Evolutionary conservation across 305 asterid genomes (phyloP).

Genomic region (Rubia peregrina): DNA sequence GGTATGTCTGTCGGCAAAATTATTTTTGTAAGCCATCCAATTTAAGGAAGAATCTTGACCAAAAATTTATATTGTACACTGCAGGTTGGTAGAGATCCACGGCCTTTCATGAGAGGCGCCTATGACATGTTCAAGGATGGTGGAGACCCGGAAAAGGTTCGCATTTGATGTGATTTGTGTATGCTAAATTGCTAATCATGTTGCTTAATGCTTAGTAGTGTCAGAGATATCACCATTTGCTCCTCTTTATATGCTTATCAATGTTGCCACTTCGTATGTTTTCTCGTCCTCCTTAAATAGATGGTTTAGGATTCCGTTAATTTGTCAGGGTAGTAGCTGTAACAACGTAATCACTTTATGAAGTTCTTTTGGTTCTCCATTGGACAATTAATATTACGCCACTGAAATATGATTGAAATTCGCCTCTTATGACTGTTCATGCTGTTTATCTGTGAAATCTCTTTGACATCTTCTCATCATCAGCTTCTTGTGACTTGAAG

Average conservation of each 20-base stretch:
- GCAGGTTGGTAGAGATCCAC: slow-evolving; percentile 74
- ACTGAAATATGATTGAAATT: background rate
- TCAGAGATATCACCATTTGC: background rate
- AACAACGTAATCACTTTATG: background rate
- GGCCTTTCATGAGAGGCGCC: slow-evolving; percentile 67
- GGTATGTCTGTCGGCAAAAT: background rate
- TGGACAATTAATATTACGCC: background rate
- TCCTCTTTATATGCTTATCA: background rate
- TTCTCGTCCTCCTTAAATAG: background rate
- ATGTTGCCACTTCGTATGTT: background rate
- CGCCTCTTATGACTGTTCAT: background rate
- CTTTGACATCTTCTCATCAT: background rate
- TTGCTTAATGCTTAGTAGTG: background rate
- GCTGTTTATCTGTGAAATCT: background rate
- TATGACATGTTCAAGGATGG: slow-evolving; percentile 67
- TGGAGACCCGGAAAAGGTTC: slow-evolving; percentile 79
- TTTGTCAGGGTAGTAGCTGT: background rate
- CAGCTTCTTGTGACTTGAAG: background rate
- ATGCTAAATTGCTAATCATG: background rate
- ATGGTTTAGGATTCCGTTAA: background rate
- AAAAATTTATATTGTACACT: background rate
- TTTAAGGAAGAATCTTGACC: background rate
- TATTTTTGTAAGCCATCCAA: background rate
- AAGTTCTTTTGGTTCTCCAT: background rate
- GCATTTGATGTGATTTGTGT: background rate